A percentile compares a stretch with the other conserved stretches of the same genome.
phyloP scores from a whole-genome alignment of 495 filamentous ascomycete genomes.

The Parathielavia hyrcaniae region DNA sequence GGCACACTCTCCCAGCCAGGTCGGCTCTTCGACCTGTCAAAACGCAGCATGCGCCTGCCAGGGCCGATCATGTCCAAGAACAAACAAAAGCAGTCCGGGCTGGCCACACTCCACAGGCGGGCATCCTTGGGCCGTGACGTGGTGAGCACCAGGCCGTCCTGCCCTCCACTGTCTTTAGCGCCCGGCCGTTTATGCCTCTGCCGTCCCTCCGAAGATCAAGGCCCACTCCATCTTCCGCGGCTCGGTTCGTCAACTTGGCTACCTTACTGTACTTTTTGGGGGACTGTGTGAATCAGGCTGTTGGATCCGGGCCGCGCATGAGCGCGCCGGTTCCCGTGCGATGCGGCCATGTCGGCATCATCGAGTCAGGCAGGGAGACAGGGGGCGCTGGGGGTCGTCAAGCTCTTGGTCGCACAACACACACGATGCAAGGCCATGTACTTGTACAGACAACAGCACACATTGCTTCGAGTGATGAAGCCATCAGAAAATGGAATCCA shows the following conservation, averaged over 20 bases:
- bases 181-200: slow-evolving; percentile 29
- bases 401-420: too few relatives aligned
- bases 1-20: neutral
- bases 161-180: too few relatives aligned
- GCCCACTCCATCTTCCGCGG: slow-evolving; percentile 27
- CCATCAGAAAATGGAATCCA: slow-evolving; percentile 7
- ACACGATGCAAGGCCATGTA: too few relatives aligned
- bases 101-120: too few relatives aligned
- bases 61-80: neutral
- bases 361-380: slow-evolving; percentile 1
- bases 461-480: neutral
- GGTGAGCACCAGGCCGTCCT: neutral
- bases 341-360: neutral
- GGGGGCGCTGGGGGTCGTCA: slow-evolving; percentile 12
- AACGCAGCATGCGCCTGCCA: neutral
- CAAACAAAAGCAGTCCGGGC: neutral
- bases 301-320: slow-evolving; percentile 10
- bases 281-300: slow-evolving; percentile 24
- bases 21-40: slow-evolving; percentile 1
- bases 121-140: neutral
- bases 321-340: neutral
- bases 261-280: too few relatives aligned
- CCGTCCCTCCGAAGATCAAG: slow-evolving; percentile 25
- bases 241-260: slow-evolving; percentile 17
- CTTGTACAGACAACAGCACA: neutral